Conservation (phyloP, 2,329 filamentous ascomycete genomes). For the Coniosporium uncinatum region DNA sequence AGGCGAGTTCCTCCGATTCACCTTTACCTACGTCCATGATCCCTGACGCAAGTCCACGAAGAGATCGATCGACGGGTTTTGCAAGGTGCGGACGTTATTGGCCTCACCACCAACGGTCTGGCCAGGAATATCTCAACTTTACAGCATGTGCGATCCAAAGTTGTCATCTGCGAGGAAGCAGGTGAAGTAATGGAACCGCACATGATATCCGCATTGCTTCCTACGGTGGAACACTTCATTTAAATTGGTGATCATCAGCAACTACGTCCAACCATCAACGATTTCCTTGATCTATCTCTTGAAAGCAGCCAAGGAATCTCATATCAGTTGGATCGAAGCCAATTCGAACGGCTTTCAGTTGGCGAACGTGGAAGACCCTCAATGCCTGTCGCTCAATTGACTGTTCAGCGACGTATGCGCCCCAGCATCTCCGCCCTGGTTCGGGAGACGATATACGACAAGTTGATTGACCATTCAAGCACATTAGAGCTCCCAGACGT, state of each 20-base stretch:
- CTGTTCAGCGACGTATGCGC: slow-evolving; percentile 56
- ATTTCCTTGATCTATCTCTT: background rate
- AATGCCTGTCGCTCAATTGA: background rate
- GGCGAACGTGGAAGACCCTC: background rate
- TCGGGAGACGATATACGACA: slow-evolving; percentile 49
- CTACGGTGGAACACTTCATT: slow-evolving; percentile 54
- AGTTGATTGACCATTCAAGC: slow-evolving; percentile 42
- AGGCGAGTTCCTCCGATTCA: no score
- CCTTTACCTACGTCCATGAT: slow-evolving; percentile 2
- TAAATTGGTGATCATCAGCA: slow-evolving; percentile 61
- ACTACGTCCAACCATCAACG: slow-evolving; percentile 40
- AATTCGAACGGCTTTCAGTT: slow-evolving; percentile 1
- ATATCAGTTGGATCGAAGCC: background rate
- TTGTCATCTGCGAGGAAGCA: slow-evolving; percentile 63
- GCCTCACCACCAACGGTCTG: slow-evolving; percentile 4
- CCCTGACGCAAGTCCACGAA: slow-evolving; percentile 4
- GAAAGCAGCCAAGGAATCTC: background rate
- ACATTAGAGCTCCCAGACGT: slow-evolving; percentile 38
- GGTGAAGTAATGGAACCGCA: slow-evolving; percentile 64
- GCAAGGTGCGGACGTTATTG: slow-evolving; percentile 3
- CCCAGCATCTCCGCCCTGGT: slow-evolving; percentile 56
- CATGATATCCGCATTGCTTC: slow-evolving; percentile 51
- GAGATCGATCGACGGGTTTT: slow-evolving; percentile 5
- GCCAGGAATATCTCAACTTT: slow-evolving; percentile 5
- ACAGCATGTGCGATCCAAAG: slow-evolving; percentile 12